Percentiles rank a stretch among this genome's conserved stretches.
Conservation (phyloP, 768 basidiomycete species). For the Rhizopogon salebrosus region DNA sequence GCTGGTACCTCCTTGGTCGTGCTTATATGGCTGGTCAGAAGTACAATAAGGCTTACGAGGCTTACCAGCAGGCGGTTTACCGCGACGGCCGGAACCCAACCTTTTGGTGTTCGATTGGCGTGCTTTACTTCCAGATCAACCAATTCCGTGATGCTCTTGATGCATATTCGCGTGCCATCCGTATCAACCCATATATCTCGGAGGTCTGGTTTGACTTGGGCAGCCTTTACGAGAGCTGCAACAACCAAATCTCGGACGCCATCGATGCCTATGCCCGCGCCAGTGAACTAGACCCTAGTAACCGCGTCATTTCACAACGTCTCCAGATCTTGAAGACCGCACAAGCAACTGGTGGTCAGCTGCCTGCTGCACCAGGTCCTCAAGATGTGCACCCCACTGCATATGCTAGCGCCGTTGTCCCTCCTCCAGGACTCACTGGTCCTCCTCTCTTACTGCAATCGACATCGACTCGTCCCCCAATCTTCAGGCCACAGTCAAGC, state of each 20-base stretch:
- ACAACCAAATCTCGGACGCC: slow-evolving; percentile 97
- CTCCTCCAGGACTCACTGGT: slow-evolving; percentile 63
- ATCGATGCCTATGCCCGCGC: slow-evolving; percentile 98
- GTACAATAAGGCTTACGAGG: slow-evolving; percentile 99
- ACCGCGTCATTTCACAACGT: slow-evolving; percentile 77
- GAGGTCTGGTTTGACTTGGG: slow-evolving; percentile 87
- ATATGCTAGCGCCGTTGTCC: slow-evolving; percentile 75
- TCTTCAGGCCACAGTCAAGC: slow-evolving; percentile 64
- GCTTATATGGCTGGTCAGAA: slow-evolving; percentile 99
- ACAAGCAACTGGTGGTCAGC: slow-evolving; percentile 64
- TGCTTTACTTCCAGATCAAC: slow-evolving; percentile 99
- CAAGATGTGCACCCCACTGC: slow-evolving; percentile 96
- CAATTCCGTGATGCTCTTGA: slow-evolving; percentile 98
- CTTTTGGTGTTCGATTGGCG: slow-evolving; percentile 99
- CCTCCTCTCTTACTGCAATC: slow-evolving; percentile 63
- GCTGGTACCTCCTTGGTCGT: slow-evolving; percentile 97
- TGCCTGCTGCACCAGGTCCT: slow-evolving; percentile 87
- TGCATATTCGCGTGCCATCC: slow-evolving; percentile 97
- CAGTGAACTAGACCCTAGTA: slow-evolving; percentile 86
- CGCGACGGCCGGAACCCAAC: slow-evolving; percentile 98
- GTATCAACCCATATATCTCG: slow-evolving; percentile 96
- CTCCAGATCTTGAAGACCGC: slow-evolving; percentile 75
- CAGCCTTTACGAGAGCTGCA: slow-evolving; percentile 94
- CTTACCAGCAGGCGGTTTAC: slow-evolving; percentile 98
- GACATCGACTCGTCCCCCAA: slow-evolving; percentile 36